phyloP scores from a whole-genome alignment of 1,139 yeast genomes.

The Nakaseomyces nivariensis region DNA sequence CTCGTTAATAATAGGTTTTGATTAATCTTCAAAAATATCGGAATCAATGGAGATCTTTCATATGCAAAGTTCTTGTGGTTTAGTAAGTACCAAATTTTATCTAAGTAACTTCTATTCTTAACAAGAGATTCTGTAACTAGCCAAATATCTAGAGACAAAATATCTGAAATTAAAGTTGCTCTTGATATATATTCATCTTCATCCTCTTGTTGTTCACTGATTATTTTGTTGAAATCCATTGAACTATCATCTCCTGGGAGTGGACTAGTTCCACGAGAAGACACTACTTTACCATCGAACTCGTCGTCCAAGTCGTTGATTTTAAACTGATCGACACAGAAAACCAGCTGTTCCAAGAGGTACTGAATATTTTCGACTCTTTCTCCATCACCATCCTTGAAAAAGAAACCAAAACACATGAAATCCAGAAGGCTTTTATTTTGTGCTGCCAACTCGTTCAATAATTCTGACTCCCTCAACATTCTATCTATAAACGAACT shows the following conservation, averaged over 20 bases:
- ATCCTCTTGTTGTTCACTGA: slow-evolving; percentile 12
- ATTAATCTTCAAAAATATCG: slow-evolving; percentile 83
- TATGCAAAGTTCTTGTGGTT: slow-evolving; percentile 51
- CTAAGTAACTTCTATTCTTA: slow-evolving; percentile 56
- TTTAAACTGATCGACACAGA: slow-evolving; percentile 14
- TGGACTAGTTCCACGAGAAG: slow-evolving; percentile 2
- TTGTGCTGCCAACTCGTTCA: slow-evolving; percentile 42
- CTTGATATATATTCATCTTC: slow-evolving; percentile 11
- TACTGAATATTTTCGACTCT: slow-evolving; percentile 37
- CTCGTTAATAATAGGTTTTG: slow-evolving; percentile 86
- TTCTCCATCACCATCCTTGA: slow-evolving; percentile 13
- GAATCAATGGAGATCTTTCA: slow-evolving; percentile 38
- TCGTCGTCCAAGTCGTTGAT: slow-evolving; percentile 2
- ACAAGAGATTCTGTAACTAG: slow-evolving; percentile 83
- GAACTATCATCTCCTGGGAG: background rate
- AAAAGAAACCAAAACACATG: slow-evolving; percentile 34
- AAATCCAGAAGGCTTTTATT: slow-evolving; percentile 43
- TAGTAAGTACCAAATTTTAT: slow-evolving; percentile 72
- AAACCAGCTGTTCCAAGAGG: slow-evolving; percentile 21
- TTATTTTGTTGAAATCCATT: slow-evolving; percentile 8
- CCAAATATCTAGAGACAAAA: slow-evolving; percentile 91
- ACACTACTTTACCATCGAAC: slow-evolving; percentile 5
- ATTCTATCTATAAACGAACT: slow-evolving; percentile 54
- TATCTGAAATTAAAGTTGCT: slow-evolving; percentile 49
- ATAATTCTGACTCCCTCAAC: slow-evolving; percentile 49